Percentiles rank a stretch among this genome's conserved stretches.
These are phyloP conservation scores for Wallacemonas sp. DNA, from an alignment of 208 protist species.

Conservation along the genomic window DNA sequence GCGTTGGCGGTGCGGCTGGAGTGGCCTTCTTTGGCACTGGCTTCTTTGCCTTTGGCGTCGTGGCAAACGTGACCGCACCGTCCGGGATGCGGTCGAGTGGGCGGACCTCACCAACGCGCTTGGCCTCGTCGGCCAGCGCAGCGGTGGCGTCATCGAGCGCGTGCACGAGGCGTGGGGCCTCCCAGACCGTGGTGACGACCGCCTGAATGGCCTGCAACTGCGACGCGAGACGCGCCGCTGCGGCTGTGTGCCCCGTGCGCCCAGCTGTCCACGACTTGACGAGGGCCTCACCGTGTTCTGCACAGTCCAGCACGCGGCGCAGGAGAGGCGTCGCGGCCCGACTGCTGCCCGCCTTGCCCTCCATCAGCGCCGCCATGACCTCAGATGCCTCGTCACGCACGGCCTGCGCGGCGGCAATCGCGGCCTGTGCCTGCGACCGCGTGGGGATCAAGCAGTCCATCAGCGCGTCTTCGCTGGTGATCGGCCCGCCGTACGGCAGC, in stretches of 20 bases:
- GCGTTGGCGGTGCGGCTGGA: neutral
- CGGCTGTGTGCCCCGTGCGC: neutral
- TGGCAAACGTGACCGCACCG: conserved; percentile 4
- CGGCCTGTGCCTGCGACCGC: no score
- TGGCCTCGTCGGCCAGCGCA: neutral
- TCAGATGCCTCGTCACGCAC: neutral
- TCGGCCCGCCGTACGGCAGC: neutral
- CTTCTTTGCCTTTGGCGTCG: neutral
- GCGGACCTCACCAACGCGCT: conserved; percentile 1
- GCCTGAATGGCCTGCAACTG: conserved; percentile 9
- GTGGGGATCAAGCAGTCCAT: neutral
- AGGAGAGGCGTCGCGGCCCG: neutral
- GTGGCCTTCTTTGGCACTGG: neutral
- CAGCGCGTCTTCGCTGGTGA: neutral
- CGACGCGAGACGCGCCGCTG: neutral
- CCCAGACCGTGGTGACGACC: conserved; percentile 19
- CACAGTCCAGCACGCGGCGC: neutral
- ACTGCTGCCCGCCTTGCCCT: neutral
- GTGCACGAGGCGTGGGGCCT: conserved; percentile 22
- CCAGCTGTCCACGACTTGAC: neutral
- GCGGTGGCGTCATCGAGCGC: conserved; percentile 8
- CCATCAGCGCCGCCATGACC: neutral
- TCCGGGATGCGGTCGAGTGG: neutral
- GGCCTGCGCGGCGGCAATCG: no score
- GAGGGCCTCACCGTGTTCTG: neutral